These are phyloP conservation scores for Pseudogymnoascus sp. DNA, from an alignment of 2,329 filamentous ascomycete genomes.

Conservation along the genomic window DNA sequence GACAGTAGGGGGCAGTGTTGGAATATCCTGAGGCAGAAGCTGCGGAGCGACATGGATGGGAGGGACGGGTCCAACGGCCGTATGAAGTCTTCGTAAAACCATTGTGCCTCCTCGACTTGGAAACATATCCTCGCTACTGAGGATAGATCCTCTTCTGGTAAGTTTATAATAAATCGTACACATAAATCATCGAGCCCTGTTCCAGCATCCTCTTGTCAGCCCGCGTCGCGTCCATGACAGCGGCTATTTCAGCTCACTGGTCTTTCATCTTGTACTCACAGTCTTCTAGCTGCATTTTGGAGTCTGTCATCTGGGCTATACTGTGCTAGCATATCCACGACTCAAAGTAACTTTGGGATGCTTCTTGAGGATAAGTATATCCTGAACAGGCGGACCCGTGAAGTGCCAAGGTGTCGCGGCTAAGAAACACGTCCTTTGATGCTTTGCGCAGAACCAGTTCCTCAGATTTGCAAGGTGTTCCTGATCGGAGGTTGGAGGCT, in stretches of 20 bases:
- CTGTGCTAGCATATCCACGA: conserved; percentile 52
- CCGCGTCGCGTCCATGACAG: neutral
- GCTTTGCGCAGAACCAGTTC: neutral
- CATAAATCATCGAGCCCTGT: conserved; percentile 93
- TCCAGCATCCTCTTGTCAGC: conserved; percentile 3
- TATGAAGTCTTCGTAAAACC: conserved; percentile 99
- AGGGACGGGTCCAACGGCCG: conserved; percentile 77
- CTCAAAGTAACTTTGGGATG: conserved; percentile 14
- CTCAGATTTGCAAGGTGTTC: neutral
- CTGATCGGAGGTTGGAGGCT: neutral
- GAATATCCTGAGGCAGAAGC: conserved; percentile 85
- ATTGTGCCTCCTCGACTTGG: conserved; percentile 98
- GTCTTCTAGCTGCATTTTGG: conserved; percentile 82
- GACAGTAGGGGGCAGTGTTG: conserved; percentile 86
- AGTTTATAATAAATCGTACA: conserved; percentile 96
- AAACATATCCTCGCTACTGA: conserved; percentile 94
- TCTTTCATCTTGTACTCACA: conserved; percentile 45
- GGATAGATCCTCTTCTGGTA: conserved; percentile 82
- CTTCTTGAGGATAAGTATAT: conserved; percentile 4
- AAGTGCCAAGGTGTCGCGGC: conserved; percentile 4
- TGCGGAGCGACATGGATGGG: conserved; percentile 75
- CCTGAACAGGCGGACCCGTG: neutral
- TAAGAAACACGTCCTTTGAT: neutral
- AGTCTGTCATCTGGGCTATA: conserved; percentile 59
- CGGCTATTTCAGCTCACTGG: neutral